These are phyloP conservation scores for Domatiomyces globalis DNA, from an alignment of 2,329 filamentous ascomycete genomes.

Conservation along the genomic window DNA sequence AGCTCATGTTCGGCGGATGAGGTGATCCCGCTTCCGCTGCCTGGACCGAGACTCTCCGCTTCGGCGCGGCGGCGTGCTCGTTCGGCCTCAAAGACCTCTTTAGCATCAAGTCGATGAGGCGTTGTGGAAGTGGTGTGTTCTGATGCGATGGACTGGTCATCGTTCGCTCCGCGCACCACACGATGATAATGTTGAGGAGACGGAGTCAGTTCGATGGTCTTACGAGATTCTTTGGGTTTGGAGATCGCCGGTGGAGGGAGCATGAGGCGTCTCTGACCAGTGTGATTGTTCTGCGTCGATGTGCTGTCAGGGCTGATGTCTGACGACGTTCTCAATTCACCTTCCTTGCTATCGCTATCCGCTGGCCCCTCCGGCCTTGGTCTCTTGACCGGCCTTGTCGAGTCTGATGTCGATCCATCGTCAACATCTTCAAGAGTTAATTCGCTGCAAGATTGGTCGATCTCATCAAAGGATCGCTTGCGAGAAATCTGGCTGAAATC, in stretches of 20 bases:
- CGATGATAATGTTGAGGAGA: background rate
- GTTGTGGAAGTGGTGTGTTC: slow-evolving; percentile 8
- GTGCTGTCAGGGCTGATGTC: background rate
- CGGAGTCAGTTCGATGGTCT: background rate
- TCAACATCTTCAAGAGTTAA: background rate
- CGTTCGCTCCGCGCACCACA: background rate
- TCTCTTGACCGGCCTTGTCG: background rate
- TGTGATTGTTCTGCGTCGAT: background rate
- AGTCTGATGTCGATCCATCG: background rate
- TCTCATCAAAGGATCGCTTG: background rate
- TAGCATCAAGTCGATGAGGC: slow-evolving; percentile 1
- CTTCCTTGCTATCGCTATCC: no score
- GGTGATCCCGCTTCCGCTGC: slow-evolving; percentile 29
- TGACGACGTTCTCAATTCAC: no score
- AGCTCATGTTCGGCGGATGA: slow-evolving; percentile 38
- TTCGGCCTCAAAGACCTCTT: background rate
- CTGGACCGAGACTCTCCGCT: slow-evolving; percentile 26
- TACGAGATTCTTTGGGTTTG: background rate
- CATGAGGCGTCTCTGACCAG: background rate
- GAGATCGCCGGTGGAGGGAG: background rate
- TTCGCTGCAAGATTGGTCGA: background rate
- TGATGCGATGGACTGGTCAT: background rate
- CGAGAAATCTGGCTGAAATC: background rate
- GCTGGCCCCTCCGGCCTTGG: background rate
- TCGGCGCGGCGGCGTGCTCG: slow-evolving; percentile 23